Evolutionary conservation across 2,329 filamentous ascomycete genomes (phyloP), one percentile per base, ranked within the genome.

Genomic region (Triangularia verruculosa): DNA sequence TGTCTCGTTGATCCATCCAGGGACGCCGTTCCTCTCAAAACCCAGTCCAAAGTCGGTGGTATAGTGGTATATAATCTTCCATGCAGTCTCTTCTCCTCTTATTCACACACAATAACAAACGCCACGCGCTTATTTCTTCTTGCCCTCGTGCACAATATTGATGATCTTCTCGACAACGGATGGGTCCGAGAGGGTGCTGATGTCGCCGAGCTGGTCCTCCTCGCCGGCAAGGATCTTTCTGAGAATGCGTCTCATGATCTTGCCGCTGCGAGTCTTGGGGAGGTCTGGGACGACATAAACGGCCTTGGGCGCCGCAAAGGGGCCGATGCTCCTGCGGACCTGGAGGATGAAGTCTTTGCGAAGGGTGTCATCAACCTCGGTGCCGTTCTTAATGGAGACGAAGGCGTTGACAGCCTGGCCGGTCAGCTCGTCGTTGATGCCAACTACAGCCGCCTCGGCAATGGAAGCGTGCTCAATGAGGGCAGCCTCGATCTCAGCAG

Each of bases 351-450:
- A 86, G 74, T 98, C 95, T 80, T 98, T 98, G 78, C 91, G 91
- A 61, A 97, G 86, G 71, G 90, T 87, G 61, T 97, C 93, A 62
- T 78, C 88, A 59, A 85, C 78, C 72, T 94, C 91, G 74, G 87
- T 88, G 68, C 88, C 89, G 65, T 95, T 90, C 80, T 97, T 98
- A 76, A 99, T 86, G 47, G 93, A 83, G 47, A 99, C 94, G 72
- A 99, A 99, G 15, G 95, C 95, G 74, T 97, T 97, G 78, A 99
- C 94, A 1, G 95, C 92, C 81, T 99, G 95, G 68, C 95, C 95
- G 2, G 94, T 97, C 64, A 99, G 85, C 78, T 98, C 95, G 76
- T 99, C 95, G 62, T 87, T 79, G 70, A 98, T 89, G 74, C 95
- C 95, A 59, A 99, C 95, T 1, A 98, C 95, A 24, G 95, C 95